Conservation (phyloP, 192 early-diverging fungal genomes). For the Spizellomyces punctatus region DNA sequence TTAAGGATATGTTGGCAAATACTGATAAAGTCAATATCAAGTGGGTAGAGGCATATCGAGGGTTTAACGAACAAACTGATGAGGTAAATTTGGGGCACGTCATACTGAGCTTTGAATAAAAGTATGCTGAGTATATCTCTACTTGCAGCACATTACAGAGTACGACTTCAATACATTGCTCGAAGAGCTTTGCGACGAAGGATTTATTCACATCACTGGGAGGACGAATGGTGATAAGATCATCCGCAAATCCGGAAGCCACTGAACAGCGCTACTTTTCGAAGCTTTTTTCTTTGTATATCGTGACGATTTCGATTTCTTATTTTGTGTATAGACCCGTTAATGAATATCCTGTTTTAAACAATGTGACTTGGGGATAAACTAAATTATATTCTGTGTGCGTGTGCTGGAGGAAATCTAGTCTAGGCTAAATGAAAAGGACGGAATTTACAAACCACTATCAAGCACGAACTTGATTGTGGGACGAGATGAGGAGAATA, state of each 20-base stretch:
- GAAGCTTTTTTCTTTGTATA: background rate
- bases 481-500: too few relatives aligned
- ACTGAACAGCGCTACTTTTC: background rate
- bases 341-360: too few relatives aligned
- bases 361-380: too few relatives aligned
- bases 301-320: background rate
- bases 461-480: too few relatives aligned
- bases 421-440: too few relatives aligned
- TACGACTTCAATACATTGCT: constrained; percentile 44
- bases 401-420: background rate
- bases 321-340: too few relatives aligned
- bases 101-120: background rate
- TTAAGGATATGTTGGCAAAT: constrained; percentile 39
- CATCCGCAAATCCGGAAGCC: constrained; percentile 23
- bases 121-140: background rate
- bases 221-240: constrained; percentile 34
- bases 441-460: too few relatives aligned
- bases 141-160: constrained; percentile 33
- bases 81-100: constrained; percentile 5
- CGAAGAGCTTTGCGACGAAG: constrained; percentile 40
- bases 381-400: background rate
- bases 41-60: constrained; percentile 35
- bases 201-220: constrained; percentile 33
- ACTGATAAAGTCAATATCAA: constrained; percentile 5
- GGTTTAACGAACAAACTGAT: constrained; percentile 32